Percentiles rank a stretch among this genome's conserved stretches.
Evolutionary conservation across 2,329 filamentous ascomycete species (phyloP).

Genomic region (Verticillium isaacii): DNA sequence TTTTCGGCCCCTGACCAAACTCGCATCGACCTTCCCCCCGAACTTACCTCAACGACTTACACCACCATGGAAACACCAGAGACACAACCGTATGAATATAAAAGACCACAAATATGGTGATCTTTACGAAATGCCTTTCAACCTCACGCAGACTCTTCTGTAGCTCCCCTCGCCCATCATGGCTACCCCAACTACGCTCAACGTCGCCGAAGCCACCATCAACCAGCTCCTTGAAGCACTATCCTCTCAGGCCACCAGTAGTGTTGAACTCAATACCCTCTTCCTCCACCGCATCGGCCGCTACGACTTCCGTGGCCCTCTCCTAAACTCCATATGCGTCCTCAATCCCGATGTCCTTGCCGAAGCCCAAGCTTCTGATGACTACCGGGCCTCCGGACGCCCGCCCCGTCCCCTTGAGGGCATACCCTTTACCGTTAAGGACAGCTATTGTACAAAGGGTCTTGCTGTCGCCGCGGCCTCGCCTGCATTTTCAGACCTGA

Average conservation of each 20-base stretch:
- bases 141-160: too few species aligned
- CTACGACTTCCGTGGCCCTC: slow-evolving; percentile 18
- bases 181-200: slow-evolving; percentile 2
- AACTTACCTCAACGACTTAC: not conserved
- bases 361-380: slow-evolving; percentile 22
- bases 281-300: slow-evolving; percentile 20
- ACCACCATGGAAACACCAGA: not conserved
- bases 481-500: slow-evolving; percentile 44
- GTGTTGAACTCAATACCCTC: slow-evolving; percentile 20
- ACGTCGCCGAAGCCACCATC: slow-evolving; percentile 20
- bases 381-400: slow-evolving; percentile 16
- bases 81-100: not conserved
- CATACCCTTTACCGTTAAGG: slow-evolving; percentile 54
- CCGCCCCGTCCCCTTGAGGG: slow-evolving; percentile 37
- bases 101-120: not conserved
- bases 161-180: not conserved
- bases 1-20: not conserved
- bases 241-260: slow-evolving; percentile 9
- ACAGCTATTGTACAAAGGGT: slow-evolving; percentile 48
- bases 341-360: slow-evolving; percentile 20
- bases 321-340: slow-evolving; percentile 20
- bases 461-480: slow-evolving; percentile 51
- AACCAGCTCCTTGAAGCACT: slow-evolving; percentile 17
- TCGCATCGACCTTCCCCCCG: not conserved
- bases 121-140: too few species aligned